Evolutionary conservation across 2,329 filamentous ascomycete species (phyloP).

Genomic region (Xylaria sp.): DNA sequence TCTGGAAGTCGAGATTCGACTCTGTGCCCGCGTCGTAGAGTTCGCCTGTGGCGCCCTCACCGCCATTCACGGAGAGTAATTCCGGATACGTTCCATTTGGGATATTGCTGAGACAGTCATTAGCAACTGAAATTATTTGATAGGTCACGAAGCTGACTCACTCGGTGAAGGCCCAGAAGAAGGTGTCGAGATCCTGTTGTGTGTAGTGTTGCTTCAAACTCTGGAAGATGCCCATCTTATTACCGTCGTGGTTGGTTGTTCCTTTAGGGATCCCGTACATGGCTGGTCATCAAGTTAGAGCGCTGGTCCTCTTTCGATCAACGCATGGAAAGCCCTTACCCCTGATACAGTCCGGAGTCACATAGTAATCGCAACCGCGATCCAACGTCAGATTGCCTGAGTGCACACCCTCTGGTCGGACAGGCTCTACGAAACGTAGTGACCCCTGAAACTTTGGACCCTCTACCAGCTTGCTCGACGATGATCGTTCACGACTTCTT

Average conservation of each 20-base stretch:
- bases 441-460: slow-evolving; percentile 38
- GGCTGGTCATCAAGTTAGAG: slow-evolving; percentile 19
- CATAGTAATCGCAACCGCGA: slow-evolving; percentile 44
- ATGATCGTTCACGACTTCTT: slow-evolving; percentile 29
- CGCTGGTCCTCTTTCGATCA: background rate
- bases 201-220: slow-evolving; percentile 55
- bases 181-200: slow-evolving; percentile 54
- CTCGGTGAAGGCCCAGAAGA: slow-evolving; percentile 50
- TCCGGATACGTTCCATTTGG: slow-evolving; percentile 54
- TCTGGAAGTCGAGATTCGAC: slow-evolving; percentile 61
- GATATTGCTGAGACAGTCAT: slow-evolving; percentile 46
- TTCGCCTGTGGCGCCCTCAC: slow-evolving; percentile 45
- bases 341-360: slow-evolving; percentile 47
- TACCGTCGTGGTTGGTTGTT: slow-evolving; percentile 48
- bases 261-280: slow-evolving; percentile 54
- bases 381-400: slow-evolving; percentile 43
- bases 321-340: slow-evolving; percentile 33
- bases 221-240: slow-evolving; percentile 57
- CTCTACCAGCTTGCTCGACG: slow-evolving; percentile 27
- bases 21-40: slow-evolving; percentile 52
- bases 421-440: slow-evolving; percentile 41
- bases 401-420: slow-evolving; percentile 37
- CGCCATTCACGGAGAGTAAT: slow-evolving; percentile 53
- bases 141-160: slow-evolving; percentile 22
- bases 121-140: background rate